Conservation (phyloP, 2,329 filamentous ascomycete genomes). For the Colletotrichum spinosum region DNA sequence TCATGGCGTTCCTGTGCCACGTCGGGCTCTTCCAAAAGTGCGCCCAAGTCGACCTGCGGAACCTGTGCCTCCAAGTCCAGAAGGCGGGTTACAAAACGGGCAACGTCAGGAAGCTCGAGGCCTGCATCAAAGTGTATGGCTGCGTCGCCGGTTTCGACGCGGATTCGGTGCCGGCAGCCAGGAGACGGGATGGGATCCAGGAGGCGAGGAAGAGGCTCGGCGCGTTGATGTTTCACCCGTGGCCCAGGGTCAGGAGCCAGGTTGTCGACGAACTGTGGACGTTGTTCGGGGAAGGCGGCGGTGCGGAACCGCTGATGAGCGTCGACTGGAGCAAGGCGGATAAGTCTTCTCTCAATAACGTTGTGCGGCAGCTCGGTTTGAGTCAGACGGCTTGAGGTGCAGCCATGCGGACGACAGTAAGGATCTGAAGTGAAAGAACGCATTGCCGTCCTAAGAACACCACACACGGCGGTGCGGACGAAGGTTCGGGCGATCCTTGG, state of each 20-base stretch:
- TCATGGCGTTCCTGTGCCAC: constrained; percentile 82
- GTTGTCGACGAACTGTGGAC: constrained; percentile 72
- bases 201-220: constrained; percentile 76
- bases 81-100: constrained; percentile 86
- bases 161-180: constrained; percentile 37
- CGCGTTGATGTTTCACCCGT: constrained; percentile 82
- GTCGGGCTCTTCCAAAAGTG: constrained; percentile 60
- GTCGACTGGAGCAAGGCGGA: constrained; percentile 70
- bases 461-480: too few relatives aligned
- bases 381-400: constrained; percentile 37
- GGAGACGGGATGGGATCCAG: constrained; percentile 58
- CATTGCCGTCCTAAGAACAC: too few relatives aligned
- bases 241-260: constrained; percentile 75
- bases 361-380: constrained; percentile 58
- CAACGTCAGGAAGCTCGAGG: constrained; percentile 84
- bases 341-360: constrained; percentile 55
- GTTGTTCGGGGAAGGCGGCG: constrained; percentile 48
- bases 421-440: neutral
- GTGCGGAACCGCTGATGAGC: constrained; percentile 55
- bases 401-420: neutral
- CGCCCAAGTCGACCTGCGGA: constrained; percentile 58
- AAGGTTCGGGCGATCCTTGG: too few relatives aligned
- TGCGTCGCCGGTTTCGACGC: constrained; percentile 65
- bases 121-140: constrained; percentile 83
- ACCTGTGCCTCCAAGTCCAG: constrained; percentile 77